Conservation (phyloP, 345 rosid genomes). For the Salix udensis region DNA sequence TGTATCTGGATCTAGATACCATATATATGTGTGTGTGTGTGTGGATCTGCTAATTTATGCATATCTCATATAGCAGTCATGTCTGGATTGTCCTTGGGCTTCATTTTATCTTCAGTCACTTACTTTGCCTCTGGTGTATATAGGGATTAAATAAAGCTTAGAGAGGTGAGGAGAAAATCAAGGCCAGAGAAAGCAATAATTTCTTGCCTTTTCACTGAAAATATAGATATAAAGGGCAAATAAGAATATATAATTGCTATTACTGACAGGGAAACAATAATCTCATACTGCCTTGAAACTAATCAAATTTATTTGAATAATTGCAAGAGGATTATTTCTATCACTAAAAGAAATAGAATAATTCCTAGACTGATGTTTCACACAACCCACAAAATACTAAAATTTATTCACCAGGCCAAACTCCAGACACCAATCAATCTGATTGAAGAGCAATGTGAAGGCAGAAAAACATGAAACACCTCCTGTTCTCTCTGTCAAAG, state of each 20-base stretch:
- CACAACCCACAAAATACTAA: background rate
- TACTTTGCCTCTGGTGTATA: background rate
- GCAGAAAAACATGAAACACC: background rate
- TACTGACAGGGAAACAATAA: background rate
- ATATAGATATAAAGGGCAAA: background rate
- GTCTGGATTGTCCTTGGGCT: background rate
- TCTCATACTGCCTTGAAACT: background rate
- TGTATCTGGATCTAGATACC: too few relatives aligned
- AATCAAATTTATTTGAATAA: background rate
- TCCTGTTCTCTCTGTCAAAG: background rate
- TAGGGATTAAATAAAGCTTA: background rate
- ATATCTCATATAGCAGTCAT: background rate
- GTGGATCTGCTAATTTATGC: background rate
- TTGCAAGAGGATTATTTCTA: background rate
- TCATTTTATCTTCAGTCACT: background rate
- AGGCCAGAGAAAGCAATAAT: background rate
- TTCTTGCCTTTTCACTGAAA: background rate
- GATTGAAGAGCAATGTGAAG: background rate
- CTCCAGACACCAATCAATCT: background rate
- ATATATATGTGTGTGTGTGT: too few relatives aligned
- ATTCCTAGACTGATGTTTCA: background rate
- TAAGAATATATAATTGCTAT: background rate
- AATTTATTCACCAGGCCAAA: background rate
- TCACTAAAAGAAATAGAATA: too few relatives aligned
- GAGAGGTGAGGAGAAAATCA: background rate